Evolutionary conservation across 331 rosid species (phyloP), one percentile per base, ranked within the genome.

Genomic region (Malus hybrid): DNA sequence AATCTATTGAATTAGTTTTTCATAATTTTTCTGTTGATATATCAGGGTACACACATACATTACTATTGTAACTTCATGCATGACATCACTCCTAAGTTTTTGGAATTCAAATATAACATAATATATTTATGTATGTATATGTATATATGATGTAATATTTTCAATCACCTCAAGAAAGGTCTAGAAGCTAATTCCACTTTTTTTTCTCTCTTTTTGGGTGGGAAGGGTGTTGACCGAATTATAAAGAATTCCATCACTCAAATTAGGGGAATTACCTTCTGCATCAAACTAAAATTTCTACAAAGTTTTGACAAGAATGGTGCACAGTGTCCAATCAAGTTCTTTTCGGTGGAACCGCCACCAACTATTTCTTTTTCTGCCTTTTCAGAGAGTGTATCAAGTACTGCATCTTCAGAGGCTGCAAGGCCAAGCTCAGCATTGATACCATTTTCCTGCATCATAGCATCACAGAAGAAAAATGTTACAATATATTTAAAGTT

Each of bases 311-410:
- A 81, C 79, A 94, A 83, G 79, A 94, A 94, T 31, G 88, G 69
- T 60, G 97, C 90, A 84, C 89, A 87, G 31, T 78, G 82, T 65
- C 99, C 99, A 64, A 94, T 82, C 92, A 92, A 81, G 80, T 89
- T 82, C 85, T 89, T 92, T 79, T 86, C 92, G 20, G 76, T 48
- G 18, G 89, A 81, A 82, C 83, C 79, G n/a, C 93, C 91, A 36
- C 87, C 85, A 77, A 94, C 79, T 72, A 94, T 92, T 86, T 94
- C 99, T 79, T 87, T 94, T 81, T 94, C 99, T 67, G 96, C 92
- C 69, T 86, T 90, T 75, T 94, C 97, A 67, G 90, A 82, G 74
- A 94, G 83, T 36, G 89, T 83, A 84, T 94, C 99, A 84, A 94
- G 86, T 68, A 81, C 73, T 63, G 97, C 99, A 84, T 94, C 99